Conservation (phyloP, 305 asterid species). For the Withania somnifera region DNA sequence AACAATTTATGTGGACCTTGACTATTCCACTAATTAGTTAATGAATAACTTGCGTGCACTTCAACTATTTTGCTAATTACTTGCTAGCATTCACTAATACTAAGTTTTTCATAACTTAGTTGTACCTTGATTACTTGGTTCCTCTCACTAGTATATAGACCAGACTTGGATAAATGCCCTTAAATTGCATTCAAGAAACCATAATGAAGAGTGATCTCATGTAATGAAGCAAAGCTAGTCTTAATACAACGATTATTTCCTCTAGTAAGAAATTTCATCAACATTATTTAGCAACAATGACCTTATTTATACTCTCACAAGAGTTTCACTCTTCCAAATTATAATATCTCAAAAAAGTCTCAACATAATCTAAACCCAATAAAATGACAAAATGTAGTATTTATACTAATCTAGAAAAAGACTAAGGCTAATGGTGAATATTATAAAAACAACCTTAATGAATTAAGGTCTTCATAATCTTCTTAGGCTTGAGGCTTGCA, state of each 20-base stretch:
- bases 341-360: no score
- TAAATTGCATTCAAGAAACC: neutral
- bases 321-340: no score
- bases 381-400: no score
- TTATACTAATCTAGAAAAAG: no score
- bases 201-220: neutral
- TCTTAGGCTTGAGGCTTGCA: no score
- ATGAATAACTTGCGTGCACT: neutral
- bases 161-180: neutral
- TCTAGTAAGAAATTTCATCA: constrained; percentile 1
- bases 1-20: neutral
- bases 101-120: neutral
- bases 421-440: no score
- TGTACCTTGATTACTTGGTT: neutral
- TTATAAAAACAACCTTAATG: no score
- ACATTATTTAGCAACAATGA: no score
- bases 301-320: no score
- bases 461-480: no score
- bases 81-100: neutral
- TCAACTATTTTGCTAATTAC: neutral
- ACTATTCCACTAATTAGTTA: no score
- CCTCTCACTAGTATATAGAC: neutral
- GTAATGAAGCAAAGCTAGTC: neutral
- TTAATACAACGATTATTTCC: neutral
- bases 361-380: no score